These are phyloP conservation scores for Ceratocystis destructans DNA, from an alignment of 2,329 filamentous ascomycete genomes.

Conservation along the genomic window DNA sequence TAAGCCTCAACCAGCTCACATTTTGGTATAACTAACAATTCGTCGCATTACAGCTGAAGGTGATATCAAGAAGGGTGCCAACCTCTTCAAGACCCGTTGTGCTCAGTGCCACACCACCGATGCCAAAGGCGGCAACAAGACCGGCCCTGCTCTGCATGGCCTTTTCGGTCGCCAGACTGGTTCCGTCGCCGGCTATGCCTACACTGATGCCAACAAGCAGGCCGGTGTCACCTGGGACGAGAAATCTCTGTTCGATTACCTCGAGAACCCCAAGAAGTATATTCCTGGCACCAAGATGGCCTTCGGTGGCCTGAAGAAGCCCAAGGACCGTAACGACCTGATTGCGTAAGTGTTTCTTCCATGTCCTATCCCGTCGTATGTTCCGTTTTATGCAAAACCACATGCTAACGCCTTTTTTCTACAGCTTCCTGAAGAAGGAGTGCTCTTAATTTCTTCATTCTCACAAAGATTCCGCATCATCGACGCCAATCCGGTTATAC, in stretches of 20 bases:
- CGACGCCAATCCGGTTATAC: not conserved
- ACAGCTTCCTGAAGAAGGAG: conserved; percentile 19
- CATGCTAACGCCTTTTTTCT: not conserved
- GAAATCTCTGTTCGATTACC: conserved; percentile 83
- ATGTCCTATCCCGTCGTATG: not conserved
- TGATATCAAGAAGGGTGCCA: conserved; percentile 91
- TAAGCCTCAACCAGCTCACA: not conserved
- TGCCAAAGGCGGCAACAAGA: conserved; percentile 85
- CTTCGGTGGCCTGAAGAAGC: conserved; percentile 99
- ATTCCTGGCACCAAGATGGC: conserved; percentile 99
- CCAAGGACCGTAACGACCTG: conserved; percentile 96
- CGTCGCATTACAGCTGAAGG: conserved; percentile 36
- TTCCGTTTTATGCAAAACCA: not conserved
- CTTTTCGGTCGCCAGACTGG: conserved; percentile 95
- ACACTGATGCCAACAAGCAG: conserved; percentile 99
- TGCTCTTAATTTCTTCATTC: conserved; percentile 12
- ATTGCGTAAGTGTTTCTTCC: conserved; percentile 64
- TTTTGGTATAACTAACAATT: not conserved
- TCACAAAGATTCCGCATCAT: not conserved
- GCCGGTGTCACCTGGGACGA: conserved; percentile 86
- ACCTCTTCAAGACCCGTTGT: conserved; percentile 98
- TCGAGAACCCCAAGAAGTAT: conserved; percentile 99
- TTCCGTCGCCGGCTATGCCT: conserved; percentile 80
- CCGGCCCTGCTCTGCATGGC: conserved; percentile 91
- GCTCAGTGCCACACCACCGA: conserved; percentile 97